Conservation (phyloP, 768 basidiomycete genomes). For the Pleurotus tuoliensis region DNA sequence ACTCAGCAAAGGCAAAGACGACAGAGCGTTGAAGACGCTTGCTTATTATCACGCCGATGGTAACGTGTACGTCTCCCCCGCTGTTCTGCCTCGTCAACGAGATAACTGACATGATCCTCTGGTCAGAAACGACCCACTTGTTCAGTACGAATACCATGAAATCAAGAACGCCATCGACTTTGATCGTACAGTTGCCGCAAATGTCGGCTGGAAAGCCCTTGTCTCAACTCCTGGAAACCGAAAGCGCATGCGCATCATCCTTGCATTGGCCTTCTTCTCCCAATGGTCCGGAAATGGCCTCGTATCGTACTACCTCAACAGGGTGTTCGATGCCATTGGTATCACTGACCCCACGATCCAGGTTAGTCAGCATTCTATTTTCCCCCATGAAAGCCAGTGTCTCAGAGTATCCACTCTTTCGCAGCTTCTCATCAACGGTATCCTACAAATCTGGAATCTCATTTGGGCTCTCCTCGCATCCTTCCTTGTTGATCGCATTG, state of each 20-base stretch:
- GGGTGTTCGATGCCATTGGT: constrained; percentile 66
- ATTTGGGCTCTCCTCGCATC: constrained; percentile 56
- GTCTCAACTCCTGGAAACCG: constrained; percentile 66
- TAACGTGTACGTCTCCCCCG: constrained; percentile 38
- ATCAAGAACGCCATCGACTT: constrained; percentile 75
- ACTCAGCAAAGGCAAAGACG: constrained; percentile 68
- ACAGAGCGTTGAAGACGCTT: constrained; percentile 60
- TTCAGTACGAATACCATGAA: constrained; percentile 73
- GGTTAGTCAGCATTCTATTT: constrained; percentile 16
- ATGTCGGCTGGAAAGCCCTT: constrained; percentile 68
- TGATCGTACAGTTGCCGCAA: constrained; percentile 57
- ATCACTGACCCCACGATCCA: constrained; percentile 54
- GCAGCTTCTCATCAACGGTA: constrained; percentile 74
- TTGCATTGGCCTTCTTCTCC: constrained; percentile 79
- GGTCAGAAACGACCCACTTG: constrained; percentile 55
- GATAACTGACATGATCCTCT: constrained; percentile 12
- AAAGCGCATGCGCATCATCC: constrained; percentile 71
- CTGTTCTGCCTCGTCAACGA: not conserved
- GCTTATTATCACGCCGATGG: constrained; percentile 85
- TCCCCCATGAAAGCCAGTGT: not conserved
- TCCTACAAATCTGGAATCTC: constrained; percentile 82
- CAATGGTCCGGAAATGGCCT: constrained; percentile 87
- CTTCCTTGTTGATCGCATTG: constrained; percentile 58
- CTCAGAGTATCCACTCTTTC: constrained; percentile 20
- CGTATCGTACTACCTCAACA: constrained; percentile 77